phyloP scores from a whole-genome alignment of 176 grass and related monocot genomes.

The Otatea glauca region DNA sequence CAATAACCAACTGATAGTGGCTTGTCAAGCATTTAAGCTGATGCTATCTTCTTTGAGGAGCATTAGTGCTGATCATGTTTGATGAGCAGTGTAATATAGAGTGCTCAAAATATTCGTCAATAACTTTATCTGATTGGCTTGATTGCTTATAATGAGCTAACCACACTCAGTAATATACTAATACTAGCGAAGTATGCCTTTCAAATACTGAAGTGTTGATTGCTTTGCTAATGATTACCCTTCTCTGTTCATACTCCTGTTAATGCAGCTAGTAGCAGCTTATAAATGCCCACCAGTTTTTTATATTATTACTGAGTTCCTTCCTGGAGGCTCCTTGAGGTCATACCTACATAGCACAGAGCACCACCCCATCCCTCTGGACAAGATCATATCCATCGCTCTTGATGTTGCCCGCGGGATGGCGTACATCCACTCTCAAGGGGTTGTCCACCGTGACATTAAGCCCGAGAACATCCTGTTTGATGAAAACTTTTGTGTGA shows the following conservation, averaged over 20 bases:
- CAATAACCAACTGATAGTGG: conserved; percentile 9
- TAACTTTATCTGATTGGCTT: background rate
- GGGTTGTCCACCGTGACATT: conserved; percentile 66
- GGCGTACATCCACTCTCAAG: conserved; percentile 86
- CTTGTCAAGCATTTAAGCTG: background rate
- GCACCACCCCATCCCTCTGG: conserved; percentile 57
- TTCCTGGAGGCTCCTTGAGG: conserved; percentile 72
- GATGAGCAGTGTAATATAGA: background rate
- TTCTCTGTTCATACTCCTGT: conserved; percentile 4
- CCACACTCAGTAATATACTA: background rate
- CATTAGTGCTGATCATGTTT: background rate
- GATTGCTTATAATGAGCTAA: conserved; percentile 11
- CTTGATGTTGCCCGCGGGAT: conserved; percentile 63
- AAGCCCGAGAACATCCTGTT: conserved; percentile 80
- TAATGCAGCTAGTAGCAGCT: conserved; percentile 69
- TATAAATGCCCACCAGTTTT: conserved; percentile 61
- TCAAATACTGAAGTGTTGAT: background rate
- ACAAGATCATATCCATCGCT: conserved; percentile 60
- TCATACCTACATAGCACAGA: conserved; percentile 63
- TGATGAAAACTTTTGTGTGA: conserved; percentile 65
- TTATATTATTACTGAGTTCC: conserved; percentile 71
- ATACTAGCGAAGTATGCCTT: background rate
- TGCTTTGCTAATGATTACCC: background rate
- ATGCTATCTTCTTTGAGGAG: background rate
- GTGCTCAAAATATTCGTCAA: background rate